A percentile compares a stretch with the other conserved stretches of the same genome.
These are phyloP conservation scores for Thalassiosira livingstoniorum DNA, from an alignment of 352 stramenopile species.

Conservation along the genomic window DNA sequence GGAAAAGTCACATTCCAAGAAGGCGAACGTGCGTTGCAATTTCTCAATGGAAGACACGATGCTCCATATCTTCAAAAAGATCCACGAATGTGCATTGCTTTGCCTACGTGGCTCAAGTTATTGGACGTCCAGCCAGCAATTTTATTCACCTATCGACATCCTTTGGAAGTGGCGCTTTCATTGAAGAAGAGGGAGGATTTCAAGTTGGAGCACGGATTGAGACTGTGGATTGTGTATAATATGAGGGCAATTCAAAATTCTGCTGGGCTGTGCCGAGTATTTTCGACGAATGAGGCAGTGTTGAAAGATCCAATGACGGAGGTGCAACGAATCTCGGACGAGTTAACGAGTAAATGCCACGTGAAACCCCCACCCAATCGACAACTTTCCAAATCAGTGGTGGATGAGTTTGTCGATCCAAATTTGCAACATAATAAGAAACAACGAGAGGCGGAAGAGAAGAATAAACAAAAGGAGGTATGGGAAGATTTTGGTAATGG, in stretches of 20 bases:
- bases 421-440: constrained; percentile 83
- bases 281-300: constrained; percentile 75
- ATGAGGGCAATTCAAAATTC: constrained; percentile 81
- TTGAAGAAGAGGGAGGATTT: constrained; percentile 78
- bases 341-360: constrained; percentile 73
- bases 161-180: constrained; percentile 85
- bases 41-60: constrained; percentile 66
- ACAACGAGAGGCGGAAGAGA: constrained; percentile 48
- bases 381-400: constrained; percentile 66
- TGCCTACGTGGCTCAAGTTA: constrained; percentile 84
- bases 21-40: constrained; percentile 59
- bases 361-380: constrained; percentile 59
- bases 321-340: constrained; percentile 74
- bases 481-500: constrained; percentile 60
- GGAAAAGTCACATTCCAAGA: constrained; percentile 68
- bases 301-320: constrained; percentile 71
- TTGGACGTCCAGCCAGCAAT: constrained; percentile 81
- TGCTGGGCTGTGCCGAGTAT: constrained; percentile 71
- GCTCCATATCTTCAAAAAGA: constrained; percentile 87
- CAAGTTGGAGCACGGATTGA: constrained; percentile 72
- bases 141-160: constrained; percentile 87
- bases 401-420: constrained; percentile 83
- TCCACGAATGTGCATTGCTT: constrained; percentile 86
- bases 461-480: constrained; percentile 31
- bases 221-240: constrained; percentile 88